Conservation (phyloP, 495 filamentous ascomycete species). For the Bacidia gigantensis region DNA sequence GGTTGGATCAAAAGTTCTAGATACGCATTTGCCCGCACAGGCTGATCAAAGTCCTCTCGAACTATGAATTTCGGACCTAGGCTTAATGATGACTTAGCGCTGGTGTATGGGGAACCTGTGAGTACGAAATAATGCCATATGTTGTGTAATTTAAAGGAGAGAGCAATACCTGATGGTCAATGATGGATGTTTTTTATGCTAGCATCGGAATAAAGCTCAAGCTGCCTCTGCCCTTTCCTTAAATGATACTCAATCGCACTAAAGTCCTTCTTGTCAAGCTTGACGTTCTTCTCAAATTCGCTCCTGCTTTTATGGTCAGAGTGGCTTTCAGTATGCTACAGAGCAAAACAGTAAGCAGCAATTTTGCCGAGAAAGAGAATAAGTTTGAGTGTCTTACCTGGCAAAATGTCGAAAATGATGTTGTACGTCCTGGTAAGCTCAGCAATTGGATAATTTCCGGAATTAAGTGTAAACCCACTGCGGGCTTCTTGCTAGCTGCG, state of each 20-base stretch:
- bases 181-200: slow-evolving; percentile 66
- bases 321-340: too few relatives aligned
- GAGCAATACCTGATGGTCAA: slow-evolving; percentile 10
- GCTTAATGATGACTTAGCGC: slow-evolving; percentile 1
- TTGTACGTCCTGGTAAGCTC: slow-evolving; percentile 30
- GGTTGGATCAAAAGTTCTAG: slow-evolving; percentile 49
- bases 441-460: slow-evolving; percentile 9
- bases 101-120: slow-evolving; percentile 5
- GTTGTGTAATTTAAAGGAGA: background rate
- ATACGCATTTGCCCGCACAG: background rate
- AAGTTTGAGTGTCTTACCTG: slow-evolving; percentile 45
- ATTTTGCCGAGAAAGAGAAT: too few relatives aligned
- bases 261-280: slow-evolving; percentile 79
- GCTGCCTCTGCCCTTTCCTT: slow-evolving; percentile 68
- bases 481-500: slow-evolving; percentile 67
- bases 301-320: too few relatives aligned
- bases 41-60: background rate
- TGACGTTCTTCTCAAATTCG: slow-evolving; percentile 62
- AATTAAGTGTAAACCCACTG: slow-evolving; percentile 31
- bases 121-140: background rate
- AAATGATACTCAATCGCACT: slow-evolving; percentile 75
- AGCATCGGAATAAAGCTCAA: slow-evolving; percentile 71
- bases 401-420: slow-evolving; percentile 42
- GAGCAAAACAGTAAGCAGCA: too few relatives aligned
- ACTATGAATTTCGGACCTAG: background rate